These are phyloP conservation scores for Blastobotrys buckinghamii DNA, from an alignment of 1,139 yeast genomes.

Conservation along the genomic window DNA sequence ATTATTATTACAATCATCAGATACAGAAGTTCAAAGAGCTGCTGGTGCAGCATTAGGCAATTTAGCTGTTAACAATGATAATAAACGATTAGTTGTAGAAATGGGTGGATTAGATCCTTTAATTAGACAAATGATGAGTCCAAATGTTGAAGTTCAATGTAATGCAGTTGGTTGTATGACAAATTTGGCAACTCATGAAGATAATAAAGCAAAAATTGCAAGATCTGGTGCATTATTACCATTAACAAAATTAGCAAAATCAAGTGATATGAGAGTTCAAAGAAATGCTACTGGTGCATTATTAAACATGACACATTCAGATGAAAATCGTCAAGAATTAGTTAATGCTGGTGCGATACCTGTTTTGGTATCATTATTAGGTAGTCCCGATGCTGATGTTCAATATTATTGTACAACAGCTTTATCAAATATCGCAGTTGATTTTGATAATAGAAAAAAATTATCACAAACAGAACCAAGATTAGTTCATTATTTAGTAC, in stretches of 20 bases:
- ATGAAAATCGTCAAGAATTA: slow-evolving; percentile 91
- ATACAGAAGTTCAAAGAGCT: slow-evolving; percentile 94
- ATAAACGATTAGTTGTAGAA: slow-evolving; percentile 86
- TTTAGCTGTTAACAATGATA: slow-evolving; percentile 92
- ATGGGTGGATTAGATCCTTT: slow-evolving; percentile 98
- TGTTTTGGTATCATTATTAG: slow-evolving; percentile 80
- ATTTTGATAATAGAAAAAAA: slow-evolving; percentile 81
- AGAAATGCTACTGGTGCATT: slow-evolving; percentile 98
- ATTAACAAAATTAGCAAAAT: slow-evolving; percentile 85
- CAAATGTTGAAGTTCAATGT: slow-evolving; percentile 96
- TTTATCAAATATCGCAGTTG: slow-evolving; percentile 93
- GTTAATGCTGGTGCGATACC: slow-evolving; percentile 99
- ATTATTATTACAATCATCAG: slow-evolving; percentile 77
- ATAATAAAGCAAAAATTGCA: slow-evolving; percentile 91
- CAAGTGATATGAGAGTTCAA: slow-evolving; percentile 92
- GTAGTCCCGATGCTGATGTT: slow-evolving; percentile 90
- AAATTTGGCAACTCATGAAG: slow-evolving; percentile 97
- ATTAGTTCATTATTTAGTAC: slow-evolving; percentile 79
- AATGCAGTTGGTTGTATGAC: slow-evolving; percentile 99
- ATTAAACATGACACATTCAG: slow-evolving; percentile 95
- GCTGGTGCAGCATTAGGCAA: slow-evolving; percentile 99
- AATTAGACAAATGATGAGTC: slow-evolving; percentile 94
- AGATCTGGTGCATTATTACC: slow-evolving; percentile 96
- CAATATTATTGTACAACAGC: slow-evolving; percentile 99
- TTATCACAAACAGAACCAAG: slow-evolving; percentile 93